These are phyloP conservation scores for Colletotrichum chrysophilum DNA, from an alignment of 2,329 filamentous ascomycete genomes.

Conservation along the genomic window DNA sequence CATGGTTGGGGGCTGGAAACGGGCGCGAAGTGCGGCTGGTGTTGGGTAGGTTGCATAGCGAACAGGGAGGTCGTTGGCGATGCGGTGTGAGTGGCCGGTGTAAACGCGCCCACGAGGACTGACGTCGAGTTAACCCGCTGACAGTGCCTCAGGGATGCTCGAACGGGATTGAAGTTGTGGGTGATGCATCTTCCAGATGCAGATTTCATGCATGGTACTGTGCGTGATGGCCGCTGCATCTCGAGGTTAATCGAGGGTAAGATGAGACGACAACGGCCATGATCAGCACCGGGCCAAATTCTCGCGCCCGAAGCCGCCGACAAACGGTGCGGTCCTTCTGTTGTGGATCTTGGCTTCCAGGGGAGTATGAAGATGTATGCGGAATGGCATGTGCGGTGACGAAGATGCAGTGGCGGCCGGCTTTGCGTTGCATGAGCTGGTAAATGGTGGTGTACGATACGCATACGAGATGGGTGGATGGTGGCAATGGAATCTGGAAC, in stretches of 20 bases:
- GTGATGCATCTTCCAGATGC: conserved; percentile 7
- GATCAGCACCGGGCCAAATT: conserved; percentile 12
- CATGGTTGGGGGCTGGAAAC: not conserved
- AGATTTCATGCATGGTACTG: conserved; percentile 12
- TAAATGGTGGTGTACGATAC: not conserved
- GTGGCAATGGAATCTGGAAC: not conserved
- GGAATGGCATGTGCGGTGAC: not conserved
- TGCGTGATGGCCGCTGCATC: conserved; percentile 5
- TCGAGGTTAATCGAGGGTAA: not conserved
- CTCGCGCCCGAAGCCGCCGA: not conserved
- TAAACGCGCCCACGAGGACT: conserved; percentile 6
- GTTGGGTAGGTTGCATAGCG: not conserved
- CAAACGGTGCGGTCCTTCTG: not conserved
- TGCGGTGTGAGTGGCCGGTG: conserved; percentile 1
- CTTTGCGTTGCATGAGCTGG: not conserved
- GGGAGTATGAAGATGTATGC: not conserved
- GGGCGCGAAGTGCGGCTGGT: not conserved
- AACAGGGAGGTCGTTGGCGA: not conserved
- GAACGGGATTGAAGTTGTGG: not conserved
- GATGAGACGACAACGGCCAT: not conserved
- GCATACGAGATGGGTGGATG: conserved; percentile 10
- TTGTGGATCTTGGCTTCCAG: not conserved
- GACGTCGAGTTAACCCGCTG: not conserved
- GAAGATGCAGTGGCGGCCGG: not conserved
- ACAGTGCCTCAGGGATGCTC: not conserved